phyloP scores from a whole-genome alignment of 116 monocot species.

The Thalassia testudinum region DNA sequence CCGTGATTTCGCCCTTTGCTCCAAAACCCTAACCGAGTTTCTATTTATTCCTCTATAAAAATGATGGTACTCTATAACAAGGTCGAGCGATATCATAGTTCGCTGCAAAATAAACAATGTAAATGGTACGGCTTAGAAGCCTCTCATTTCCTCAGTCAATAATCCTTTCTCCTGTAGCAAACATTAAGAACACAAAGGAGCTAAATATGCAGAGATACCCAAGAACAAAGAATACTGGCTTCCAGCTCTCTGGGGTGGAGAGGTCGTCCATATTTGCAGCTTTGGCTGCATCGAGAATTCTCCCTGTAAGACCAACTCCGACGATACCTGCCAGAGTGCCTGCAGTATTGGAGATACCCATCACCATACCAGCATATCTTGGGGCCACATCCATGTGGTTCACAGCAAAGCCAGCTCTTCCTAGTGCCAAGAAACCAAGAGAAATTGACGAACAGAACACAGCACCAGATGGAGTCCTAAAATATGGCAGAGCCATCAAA shows the following conservation, averaged over 20 bases:
- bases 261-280: conserved; percentile 16
- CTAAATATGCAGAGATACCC: conserved; percentile 37
- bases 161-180: conserved; percentile 34
- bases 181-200: conserved; percentile 25
- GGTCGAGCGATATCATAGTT: no score
- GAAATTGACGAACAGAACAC: conserved; percentile 30
- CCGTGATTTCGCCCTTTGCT: no score
- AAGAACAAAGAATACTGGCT: conserved; percentile 28
- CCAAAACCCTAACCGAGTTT: no score
- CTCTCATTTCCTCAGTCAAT: conserved; percentile 11
- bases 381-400: conserved; percentile 43
- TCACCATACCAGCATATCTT: conserved; percentile 33
- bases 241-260: conserved; percentile 22
- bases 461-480: conserved; percentile 15
- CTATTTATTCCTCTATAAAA: no score
- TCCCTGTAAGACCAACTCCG: conserved; percentile 34
- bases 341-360: conserved; percentile 48
- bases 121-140: no score
- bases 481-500: conserved; percentile 26
- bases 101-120: no score
- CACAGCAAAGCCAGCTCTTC: conserved; percentile 41
- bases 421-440: conserved; percentile 37
- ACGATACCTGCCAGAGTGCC: conserved; percentile 35
- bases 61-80: no score
- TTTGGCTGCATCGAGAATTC: conserved; percentile 22